Conservation (phyloP, 2,329 filamentous ascomycete species). For the Colletotrichum viniferum region DNA sequence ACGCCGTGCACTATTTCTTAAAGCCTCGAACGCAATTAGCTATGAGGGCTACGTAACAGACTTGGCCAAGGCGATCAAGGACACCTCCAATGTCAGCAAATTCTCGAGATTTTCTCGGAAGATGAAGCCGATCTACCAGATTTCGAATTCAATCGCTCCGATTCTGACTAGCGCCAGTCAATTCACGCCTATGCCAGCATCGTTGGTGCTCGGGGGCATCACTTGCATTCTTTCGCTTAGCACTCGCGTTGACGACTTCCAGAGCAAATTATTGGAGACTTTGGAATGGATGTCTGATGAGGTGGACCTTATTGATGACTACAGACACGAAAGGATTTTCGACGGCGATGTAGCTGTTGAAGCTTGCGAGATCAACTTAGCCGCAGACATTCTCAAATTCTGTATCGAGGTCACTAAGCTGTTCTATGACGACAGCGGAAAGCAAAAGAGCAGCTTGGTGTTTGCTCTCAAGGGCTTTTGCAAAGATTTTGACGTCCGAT, state of each 20-base stretch:
- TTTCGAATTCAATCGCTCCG: not conserved
- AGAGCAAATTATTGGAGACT: not conserved
- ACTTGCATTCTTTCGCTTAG: not conserved
- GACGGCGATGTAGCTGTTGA: not conserved
- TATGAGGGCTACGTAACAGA: not conserved
- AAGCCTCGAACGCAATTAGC: not conserved
- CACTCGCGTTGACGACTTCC: not conserved
- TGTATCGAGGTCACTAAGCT: not conserved
- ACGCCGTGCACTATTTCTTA: not conserved
- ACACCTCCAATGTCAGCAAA: not conserved
- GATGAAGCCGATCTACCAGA: not conserved
- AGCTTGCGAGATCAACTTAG: not conserved
- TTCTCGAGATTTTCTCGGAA: not conserved
- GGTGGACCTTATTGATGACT: not conserved
- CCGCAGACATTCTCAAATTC: not conserved
- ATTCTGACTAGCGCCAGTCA: not conserved
- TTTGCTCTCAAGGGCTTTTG: too few relatives aligned
- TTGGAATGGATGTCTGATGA: not conserved
- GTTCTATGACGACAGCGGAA: not conserved
- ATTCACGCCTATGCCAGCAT: not conserved
- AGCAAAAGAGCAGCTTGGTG: not conserved
- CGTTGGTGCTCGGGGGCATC: not conserved
- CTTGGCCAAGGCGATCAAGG: not conserved
- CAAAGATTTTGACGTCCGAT: too few relatives aligned
- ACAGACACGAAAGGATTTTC: not conserved